Percentiles rank a stretch among this genome's conserved stretches.
Conservation (phyloP, 192 early-diverging fungal species). For the Diversispora eburnea region DNA sequence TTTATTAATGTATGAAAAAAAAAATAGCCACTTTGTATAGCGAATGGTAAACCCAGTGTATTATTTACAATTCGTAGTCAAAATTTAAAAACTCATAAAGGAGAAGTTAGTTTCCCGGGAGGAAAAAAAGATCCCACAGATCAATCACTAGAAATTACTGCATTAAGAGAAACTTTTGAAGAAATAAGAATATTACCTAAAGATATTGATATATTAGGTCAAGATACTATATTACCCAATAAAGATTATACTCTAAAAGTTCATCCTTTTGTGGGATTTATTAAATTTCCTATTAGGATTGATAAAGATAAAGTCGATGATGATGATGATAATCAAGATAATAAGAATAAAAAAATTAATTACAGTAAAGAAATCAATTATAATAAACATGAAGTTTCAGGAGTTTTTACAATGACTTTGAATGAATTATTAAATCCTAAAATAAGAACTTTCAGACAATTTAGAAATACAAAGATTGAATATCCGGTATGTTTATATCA, state of each 20-base stretch:
- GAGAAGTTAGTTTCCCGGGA: slow-evolving; percentile 78
- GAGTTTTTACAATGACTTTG: slow-evolving; percentile 66
- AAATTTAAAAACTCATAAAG: slow-evolving; percentile 65
- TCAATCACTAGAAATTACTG: slow-evolving; percentile 53
- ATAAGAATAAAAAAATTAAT: no score
- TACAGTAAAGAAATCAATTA: slow-evolving; percentile 36
- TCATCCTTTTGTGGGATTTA: slow-evolving; percentile 60
- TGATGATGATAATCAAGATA: no score
- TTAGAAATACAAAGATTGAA: slow-evolving; percentile 47
- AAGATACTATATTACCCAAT: slow-evolving; percentile 60
- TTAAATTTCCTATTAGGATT: slow-evolving; percentile 44
- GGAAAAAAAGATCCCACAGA: slow-evolving; percentile 69
- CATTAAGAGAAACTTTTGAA: slow-evolving; percentile 77
- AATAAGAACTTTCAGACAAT: slow-evolving; percentile 40
- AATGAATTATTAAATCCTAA: slow-evolving; percentile 55
- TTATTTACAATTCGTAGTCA: slow-evolving; percentile 74
- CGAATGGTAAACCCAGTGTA: slow-evolving; percentile 58
- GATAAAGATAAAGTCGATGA: not conserved
- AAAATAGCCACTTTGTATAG: slow-evolving; percentile 57
- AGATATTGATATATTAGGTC: slow-evolving; percentile 58
- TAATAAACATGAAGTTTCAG: slow-evolving; percentile 66
- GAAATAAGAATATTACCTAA: slow-evolving; percentile 59
- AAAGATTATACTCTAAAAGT: slow-evolving; percentile 52
- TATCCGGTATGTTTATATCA: slow-evolving; percentile 51
- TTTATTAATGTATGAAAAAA: not conserved